These are phyloP conservation scores for Discostella pseudostelligera DNA, from an alignment of 108 stramenopile species.

Conservation along the genomic window DNA sequence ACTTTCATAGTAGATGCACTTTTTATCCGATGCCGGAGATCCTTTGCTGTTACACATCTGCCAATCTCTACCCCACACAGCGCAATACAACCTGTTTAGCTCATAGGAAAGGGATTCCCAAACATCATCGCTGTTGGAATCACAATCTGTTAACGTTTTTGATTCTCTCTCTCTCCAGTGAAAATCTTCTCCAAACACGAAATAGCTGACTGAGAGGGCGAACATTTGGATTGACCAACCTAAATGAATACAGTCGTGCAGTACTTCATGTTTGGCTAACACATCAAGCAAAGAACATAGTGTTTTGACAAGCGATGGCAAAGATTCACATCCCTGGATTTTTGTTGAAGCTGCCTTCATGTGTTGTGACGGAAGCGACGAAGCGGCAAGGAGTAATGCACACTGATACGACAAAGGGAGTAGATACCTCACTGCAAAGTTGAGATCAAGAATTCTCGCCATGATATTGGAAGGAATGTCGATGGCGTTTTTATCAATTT, in stretches of 20 bases:
- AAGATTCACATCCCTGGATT: constrained; percentile 7
- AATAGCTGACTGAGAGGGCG: constrained; percentile 20
- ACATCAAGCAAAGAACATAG: constrained; percentile 30
- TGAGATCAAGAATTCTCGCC: constrained; percentile 28
- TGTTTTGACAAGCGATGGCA: constrained; percentile 23
- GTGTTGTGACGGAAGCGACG: background rate
- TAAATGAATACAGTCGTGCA: constrained; percentile 28
- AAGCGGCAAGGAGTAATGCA: constrained; percentile 19
- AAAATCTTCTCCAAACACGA: constrained; percentile 17
- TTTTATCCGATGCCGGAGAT: constrained; percentile 9
- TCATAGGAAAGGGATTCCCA: constrained; percentile 21
- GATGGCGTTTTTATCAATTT: constrained; percentile 19
- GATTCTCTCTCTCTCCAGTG: constrained; percentile 3
- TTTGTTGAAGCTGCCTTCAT: background rate
- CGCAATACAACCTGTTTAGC: constrained; percentile 24
- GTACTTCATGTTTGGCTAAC: constrained; percentile 23
- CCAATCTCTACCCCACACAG: constrained; percentile 24
- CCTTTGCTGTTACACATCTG: constrained; percentile 1
- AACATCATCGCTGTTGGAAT: constrained; percentile 11
- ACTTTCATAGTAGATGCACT: constrained; percentile 10
- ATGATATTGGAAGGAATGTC: constrained; percentile 15
- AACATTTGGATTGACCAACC: constrained; percentile 40
- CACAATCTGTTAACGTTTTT: background rate
- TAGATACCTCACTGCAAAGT: constrained; percentile 21
- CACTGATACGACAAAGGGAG: constrained; percentile 34